Evolutionary conservation across 805 yeast species (phyloP), one percentile per base, ranked within the genome.

Genomic region (Zygosaccharomyces rouxii): DNA sequence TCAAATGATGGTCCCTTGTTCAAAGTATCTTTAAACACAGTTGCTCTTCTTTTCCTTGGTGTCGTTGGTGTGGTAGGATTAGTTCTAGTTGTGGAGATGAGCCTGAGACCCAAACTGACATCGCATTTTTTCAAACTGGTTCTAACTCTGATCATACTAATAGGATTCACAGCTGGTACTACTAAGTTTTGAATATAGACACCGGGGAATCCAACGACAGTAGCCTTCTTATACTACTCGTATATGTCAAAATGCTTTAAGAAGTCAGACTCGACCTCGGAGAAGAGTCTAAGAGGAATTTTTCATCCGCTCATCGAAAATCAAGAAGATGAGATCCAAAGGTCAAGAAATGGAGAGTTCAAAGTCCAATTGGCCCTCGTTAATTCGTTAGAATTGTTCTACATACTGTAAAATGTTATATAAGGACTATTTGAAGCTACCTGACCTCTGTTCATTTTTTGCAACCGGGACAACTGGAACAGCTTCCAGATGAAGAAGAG

Each of bases 1-100:
- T 85, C 97, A 64, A 94, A 94, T 0, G 92, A 81, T 0, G 99
- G 99, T 1, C 99, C 99, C 50, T 77, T 75, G 58, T 82, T 86
- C 48, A 90, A 70, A 46, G 76, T 71, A 58, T 87, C 90, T 3
- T 86, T 72, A 64, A 89, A 85, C 9, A 71, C 69, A 1, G 92
- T 84, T 19, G 72, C 68, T 51, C 76, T 67, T 67, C 81, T 73
- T 63, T 79, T 73, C 41, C 28, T 48, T 9, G 52, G 44, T n/a
- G 28, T 38, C 14, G 51, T 44, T 3, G 55, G 52, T 16, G 53
- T 51, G 7, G 55, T 50, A 4, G 55, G 48, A 25, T 51, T 50
- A 7, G 54, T 38, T 37, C 46, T 51, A 22, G 59, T 53, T 22
- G 51, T 49, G 6, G 57, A 50, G 6, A 57, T 54, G 48, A 48